Evolutionary conservation across 805 yeast genomes (phyloP).

Genomic region (Alloascoidea hylecoeti): DNA sequence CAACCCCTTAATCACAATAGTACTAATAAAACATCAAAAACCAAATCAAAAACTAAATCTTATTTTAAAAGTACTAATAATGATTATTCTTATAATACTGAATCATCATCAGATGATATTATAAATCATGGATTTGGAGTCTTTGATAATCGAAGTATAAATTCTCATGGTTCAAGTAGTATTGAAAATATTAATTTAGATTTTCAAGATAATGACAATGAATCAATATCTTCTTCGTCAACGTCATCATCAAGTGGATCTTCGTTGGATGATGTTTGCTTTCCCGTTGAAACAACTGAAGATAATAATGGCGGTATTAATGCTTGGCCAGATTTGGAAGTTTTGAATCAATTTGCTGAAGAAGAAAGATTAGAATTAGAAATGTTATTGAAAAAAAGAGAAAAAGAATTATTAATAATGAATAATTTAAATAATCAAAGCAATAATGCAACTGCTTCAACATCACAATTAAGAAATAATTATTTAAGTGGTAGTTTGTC

Average conservation of each 20-base stretch:
- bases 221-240: slow-evolving; percentile 6
- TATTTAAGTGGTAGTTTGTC: too few species aligned
- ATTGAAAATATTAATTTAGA: too few species aligned
- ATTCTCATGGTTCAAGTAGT: slow-evolving; percentile 5
- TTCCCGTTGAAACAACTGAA: slow-evolving; percentile 37
- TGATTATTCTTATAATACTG: too few species aligned
- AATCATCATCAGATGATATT: too few species aligned
- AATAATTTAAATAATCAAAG: slow-evolving; percentile 9
- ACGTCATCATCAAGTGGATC: slow-evolving; percentile 32
- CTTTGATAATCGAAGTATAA: background rate
- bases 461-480: too few species aligned
- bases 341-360: slow-evolving; percentile 62
- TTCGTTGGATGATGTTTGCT: slow-evolving; percentile 84
- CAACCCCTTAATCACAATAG: too few species aligned
- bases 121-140: background rate
- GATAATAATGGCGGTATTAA: slow-evolving; percentile 14
- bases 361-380: slow-evolving; percentile 42
- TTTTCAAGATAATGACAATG: too few species aligned
- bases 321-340: slow-evolving; percentile 75
- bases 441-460: too few species aligned
- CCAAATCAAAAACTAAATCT: too few species aligned
- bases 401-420: slow-evolving; percentile 9
- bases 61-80: too few species aligned
- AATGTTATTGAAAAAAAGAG: background rate
- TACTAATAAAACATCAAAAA: too few species aligned